These are phyloP conservation scores for Trichophyton benhamiae DNA, from an alignment of 2,329 filamentous ascomycete genomes.

Conservation along the genomic window DNA sequence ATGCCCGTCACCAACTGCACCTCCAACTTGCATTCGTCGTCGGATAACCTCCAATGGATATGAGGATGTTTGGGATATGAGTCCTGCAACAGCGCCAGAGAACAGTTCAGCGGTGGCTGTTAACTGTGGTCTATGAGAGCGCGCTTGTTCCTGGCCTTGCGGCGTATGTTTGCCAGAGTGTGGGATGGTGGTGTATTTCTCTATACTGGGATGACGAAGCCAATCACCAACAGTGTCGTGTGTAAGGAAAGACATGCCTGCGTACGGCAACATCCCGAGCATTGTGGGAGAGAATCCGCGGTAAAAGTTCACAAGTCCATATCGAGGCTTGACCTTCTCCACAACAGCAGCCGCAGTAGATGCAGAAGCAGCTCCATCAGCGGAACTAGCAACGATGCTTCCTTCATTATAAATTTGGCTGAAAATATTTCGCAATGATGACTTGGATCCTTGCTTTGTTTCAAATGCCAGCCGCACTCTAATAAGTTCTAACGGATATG, in stretches of 20 bases:
- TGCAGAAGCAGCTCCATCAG: slow-evolving; percentile 21
- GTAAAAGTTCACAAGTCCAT: slow-evolving; percentile 82
- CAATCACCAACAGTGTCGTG: slow-evolving; percentile 84
- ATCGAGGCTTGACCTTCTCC: slow-evolving; percentile 45
- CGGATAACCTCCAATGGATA: slow-evolving; percentile 91
- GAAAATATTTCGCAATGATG: slow-evolving; percentile 64
- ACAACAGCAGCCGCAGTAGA: slow-evolving; percentile 28
- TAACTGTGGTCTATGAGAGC: slow-evolving; percentile 53
- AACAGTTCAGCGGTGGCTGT: slow-evolving; percentile 76
- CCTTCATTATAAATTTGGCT: slow-evolving; percentile 76
- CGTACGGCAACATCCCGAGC: slow-evolving; percentile 91
- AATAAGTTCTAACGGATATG: slow-evolving; percentile 87
- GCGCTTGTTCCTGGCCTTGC: slow-evolving; percentile 30
- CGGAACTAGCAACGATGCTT: slow-evolving; percentile 23
- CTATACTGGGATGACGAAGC: slow-evolving; percentile 56
- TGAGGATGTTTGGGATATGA: slow-evolving; percentile 80
- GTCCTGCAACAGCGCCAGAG: slow-evolving; percentile 72
- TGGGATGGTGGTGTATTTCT: slow-evolving; percentile 63
- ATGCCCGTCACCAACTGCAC: slow-evolving; percentile 81
- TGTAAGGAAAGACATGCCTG: slow-evolving; percentile 86
- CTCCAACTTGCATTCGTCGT: slow-evolving; percentile 89
- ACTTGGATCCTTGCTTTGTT: slow-evolving; percentile 61
- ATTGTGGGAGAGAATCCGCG: slow-evolving; percentile 83
- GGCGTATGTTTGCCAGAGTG: slow-evolving; percentile 33
- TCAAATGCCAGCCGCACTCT: slow-evolving; percentile 89